Evolutionary conservation across 768 basidiomycete genomes (phyloP), one percentile per base, ranked within the genome.

Genomic region (Crassisporium funariophilum): DNA sequence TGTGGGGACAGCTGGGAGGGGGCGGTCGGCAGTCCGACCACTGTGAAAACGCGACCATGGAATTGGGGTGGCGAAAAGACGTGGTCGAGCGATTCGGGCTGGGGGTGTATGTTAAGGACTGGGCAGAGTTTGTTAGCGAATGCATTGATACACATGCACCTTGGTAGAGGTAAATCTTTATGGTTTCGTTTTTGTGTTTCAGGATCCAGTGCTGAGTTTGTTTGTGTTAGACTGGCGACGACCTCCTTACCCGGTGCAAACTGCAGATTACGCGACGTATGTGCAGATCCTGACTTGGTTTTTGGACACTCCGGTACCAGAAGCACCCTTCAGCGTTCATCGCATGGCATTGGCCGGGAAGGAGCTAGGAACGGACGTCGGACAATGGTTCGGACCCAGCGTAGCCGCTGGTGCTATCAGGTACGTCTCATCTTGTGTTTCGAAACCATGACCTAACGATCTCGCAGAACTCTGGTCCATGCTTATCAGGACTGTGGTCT

Each of bases 311-410:
- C 95, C 95, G 0, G 77, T 84, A 0, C 82, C 89, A 0, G 73
- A 86, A 22, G 84, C 87, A 13, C 95, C 95, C 0, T 99, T 99
- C 63, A 89, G 90, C 54, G 91, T 99, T 5, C 95, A 99, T 66
- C 81, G 92, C 37, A 97, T 99, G 88, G 95, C 95, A 0, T 72
- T 94, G 16, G 88, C 94, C 0, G 95, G 95, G 0, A 95, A 98
- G 61, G 88, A 94, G 56, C 78, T 98, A 1, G 95, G 95, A 10
- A 98, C 91, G 51, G 91, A 93, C 54, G 88, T 98, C 0, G 95
- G 95, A 1, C 88, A 93, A 65, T 98, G 95, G 95, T 98, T 98
- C 59, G 95, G 95, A 0, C 95, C 95, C 0, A 95, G 91, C 61
- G 93, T 91, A 0, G 97, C 95, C n/a, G 94, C 95, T 6, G 94